These are phyloP conservation scores for Backusella morwellensis DNA, from an alignment of 192 early-diverging fungal genomes.

Conservation along the genomic window DNA sequence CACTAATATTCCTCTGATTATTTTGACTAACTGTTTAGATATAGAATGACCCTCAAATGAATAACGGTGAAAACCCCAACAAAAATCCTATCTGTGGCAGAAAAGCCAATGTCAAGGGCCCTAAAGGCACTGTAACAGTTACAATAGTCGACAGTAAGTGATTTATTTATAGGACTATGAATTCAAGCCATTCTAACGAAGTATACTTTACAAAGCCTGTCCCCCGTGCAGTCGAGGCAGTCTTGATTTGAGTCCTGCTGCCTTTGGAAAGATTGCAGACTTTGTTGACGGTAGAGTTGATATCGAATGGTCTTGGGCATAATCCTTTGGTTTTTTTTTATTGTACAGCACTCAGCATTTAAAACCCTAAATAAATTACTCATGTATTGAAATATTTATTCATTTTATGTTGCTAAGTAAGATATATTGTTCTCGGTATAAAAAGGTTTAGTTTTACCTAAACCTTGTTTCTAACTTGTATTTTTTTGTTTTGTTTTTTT, in stretches of 20 bases:
- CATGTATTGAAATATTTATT: background rate
- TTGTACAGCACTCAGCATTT: background rate
- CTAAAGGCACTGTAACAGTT: constrained; percentile 43
- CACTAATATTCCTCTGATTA: background rate
- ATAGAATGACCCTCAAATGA: constrained; percentile 51
- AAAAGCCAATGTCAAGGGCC: constrained; percentile 45
- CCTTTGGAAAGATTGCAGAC: constrained; percentile 41
- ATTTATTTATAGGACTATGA: background rate
- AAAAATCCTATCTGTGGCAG: constrained; percentile 46
- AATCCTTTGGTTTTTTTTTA: background rate
- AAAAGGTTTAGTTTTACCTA: background rate
- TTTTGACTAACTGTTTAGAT: background rate
- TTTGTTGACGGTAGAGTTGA: constrained; percentile 25
- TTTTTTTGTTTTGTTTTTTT: background rate
- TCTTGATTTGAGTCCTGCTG: constrained; percentile 47
- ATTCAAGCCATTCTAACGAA: background rate
- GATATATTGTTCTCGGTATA: background rate
- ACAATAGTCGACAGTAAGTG: constrained; percentile 45
- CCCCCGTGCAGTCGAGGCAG: no score
- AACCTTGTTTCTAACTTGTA: background rate
- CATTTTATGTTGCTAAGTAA: background rate
- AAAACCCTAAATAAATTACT: background rate
- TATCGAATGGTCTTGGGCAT: constrained; percentile 40
- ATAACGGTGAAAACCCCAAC: constrained; percentile 44
- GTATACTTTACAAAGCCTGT: constrained; percentile 12